Percentiles rank a stretch among this genome's conserved stretches.
These are phyloP conservation scores for Exophiala spinifera DNA, from an alignment of 2,329 filamentous ascomycete genomes.

Conservation along the genomic window DNA sequence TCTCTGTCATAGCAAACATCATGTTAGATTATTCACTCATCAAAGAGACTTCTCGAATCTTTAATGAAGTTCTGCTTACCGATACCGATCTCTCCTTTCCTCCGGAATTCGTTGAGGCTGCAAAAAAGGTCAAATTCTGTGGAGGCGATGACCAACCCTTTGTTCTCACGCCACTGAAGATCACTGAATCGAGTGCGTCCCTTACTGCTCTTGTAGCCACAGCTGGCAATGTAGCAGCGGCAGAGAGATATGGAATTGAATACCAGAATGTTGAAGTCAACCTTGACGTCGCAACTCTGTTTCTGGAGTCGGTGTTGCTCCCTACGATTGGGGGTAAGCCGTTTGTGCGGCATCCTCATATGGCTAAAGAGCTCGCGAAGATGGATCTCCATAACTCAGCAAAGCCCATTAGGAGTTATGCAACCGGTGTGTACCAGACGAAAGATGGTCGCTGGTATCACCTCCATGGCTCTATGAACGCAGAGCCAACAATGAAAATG, in stretches of 20 bases:
- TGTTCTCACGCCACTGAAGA: not conserved
- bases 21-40: too few species aligned
- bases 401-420: not conserved
- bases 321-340: conserved; percentile 54
- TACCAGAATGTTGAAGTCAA: not conserved
- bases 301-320: conserved; percentile 58
- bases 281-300: conserved; percentile 28
- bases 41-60: too few species aligned
- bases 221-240: not conserved
- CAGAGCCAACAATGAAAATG: conserved; percentile 41
- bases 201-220: not conserved
- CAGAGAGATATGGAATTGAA: not conserved
- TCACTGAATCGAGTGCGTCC: not conserved
- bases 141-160: too few species aligned
- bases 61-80: too few species aligned
- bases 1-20: too few species aligned
- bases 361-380: too few species aligned
- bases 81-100: too few species aligned
- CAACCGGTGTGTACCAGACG: conserved; percentile 47
- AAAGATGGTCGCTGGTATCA: conserved; percentile 49
- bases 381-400: conserved; percentile 34
- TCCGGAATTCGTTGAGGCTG: too few species aligned
- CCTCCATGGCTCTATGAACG: conserved; percentile 48
- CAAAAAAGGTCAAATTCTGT: too few species aligned
- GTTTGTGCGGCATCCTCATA: conserved; percentile 37